Base-by-base conservation (phyloP, 495 filamentous ascomycete genomes). In the Parathielavia appendiculata region DNA sequence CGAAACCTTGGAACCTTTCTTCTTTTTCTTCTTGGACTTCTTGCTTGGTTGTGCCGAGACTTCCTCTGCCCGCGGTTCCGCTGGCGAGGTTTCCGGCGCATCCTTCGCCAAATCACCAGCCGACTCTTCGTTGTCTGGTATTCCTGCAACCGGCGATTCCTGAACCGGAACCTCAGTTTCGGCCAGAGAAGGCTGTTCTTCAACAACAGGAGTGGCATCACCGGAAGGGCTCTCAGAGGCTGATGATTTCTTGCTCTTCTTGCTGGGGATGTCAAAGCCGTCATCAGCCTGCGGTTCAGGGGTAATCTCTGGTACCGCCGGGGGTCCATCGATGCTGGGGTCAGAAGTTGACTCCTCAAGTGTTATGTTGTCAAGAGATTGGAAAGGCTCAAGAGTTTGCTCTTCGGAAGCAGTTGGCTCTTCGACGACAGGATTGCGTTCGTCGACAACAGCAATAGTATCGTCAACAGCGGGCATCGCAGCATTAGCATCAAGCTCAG, bases 21-120 rank as follows among this genome's bases (percentile, higher is more conserved):
- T 58, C 44, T 65, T 65, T 40, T 57, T 60, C 49, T 68, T 68
- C 53, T 63, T 65, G 14, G 59, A 56, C 32, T 64, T 64, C 47
- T 64, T 66, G 52, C 35, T 51, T 26, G 49, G 17, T 34, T 51
- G 49, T 10, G 17, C 47, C 16, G 10, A 1, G 8, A 36, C 30
- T 9, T 20, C 47, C 9, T 5, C 45, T 16, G 3, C 10, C 11
- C 5, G 45, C 10, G 9, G 1, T 26, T 51, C 49, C 35, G 19
- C 9, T 13, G 17, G 49, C 3, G 49, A 23, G 8, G 19, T 35
- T 1, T 23, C 49, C 3, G 35, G 17, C 14, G 35, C 34, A 4
- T 51, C 49, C 17, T 39, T 51, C 11, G n/a, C 7, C 17, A 26
- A 1, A 10, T 39, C 35, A 40, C 5, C n/a, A 8, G 11, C 35